Percentiles rank a stretch among this genome's conserved stretches.
These are phyloP conservation scores for Phytophthora brassicae DNA, from an alignment of 352 stramenopile species.

Conservation along the genomic window DNA sequence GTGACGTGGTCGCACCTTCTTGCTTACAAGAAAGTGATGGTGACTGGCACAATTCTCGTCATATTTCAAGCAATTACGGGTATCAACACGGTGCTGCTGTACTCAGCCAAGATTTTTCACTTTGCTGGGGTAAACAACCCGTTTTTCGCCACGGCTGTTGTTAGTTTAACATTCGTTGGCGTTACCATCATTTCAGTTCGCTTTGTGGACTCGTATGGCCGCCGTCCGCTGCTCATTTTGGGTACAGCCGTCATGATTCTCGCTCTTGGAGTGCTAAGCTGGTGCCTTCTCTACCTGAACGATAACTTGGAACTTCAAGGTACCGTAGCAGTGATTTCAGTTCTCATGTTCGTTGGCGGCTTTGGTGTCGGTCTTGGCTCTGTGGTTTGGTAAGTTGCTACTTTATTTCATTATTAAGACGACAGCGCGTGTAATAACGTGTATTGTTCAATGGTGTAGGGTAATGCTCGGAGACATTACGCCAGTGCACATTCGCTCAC, in stretches of 20 bases:
- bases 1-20: conserved; percentile 59
- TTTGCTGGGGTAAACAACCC: conserved; percentile 87
- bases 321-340: conserved; percentile 69
- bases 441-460: conserved; percentile 36
- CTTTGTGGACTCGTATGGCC: conserved; percentile 76
- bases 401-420: neutral
- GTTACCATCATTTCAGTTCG: conserved; percentile 78
- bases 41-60: conserved; percentile 62
- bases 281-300: conserved; percentile 63
- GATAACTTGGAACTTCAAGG: conserved; percentile 50
- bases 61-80: conserved; percentile 89
- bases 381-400: conserved; percentile 63
- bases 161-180: conserved; percentile 73
- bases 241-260: conserved; percentile 78
- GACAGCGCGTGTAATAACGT: neutral
- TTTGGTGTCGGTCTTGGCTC: conserved; percentile 85
- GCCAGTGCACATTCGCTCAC: conserved; percentile 80
- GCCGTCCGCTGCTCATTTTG: conserved; percentile 68
- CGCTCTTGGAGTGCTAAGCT: conserved; percentile 66
- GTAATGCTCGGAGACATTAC: conserved; percentile 88
- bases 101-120: conserved; percentile 91
- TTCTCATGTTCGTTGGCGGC: conserved; percentile 80
- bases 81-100: conserved; percentile 92
- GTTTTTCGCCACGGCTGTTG: conserved; percentile 78
- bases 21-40: conserved; percentile 58